A percentile compares a stretch with the other conserved stretches of the same genome.
These are phyloP conservation scores for Aspergillus amoenus DNA, from an alignment of 2,329 filamentous ascomycete species.

Conservation along the genomic window DNA sequence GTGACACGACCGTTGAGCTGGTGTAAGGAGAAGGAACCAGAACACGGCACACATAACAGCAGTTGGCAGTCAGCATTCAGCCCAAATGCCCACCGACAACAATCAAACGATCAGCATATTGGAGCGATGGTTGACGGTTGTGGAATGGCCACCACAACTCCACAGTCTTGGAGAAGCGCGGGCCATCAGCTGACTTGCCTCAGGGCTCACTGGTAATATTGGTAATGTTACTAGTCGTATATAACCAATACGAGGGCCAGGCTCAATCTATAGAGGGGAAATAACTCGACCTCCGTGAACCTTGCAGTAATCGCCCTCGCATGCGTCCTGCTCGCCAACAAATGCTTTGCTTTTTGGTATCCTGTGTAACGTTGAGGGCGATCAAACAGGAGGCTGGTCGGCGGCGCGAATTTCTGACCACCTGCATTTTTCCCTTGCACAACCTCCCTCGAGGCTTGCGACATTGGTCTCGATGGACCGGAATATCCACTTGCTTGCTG, in stretches of 20 bases:
- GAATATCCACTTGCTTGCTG: not conserved
- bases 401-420: not conserved
- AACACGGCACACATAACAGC: not conserved
- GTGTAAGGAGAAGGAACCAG: not conserved
- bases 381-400: not conserved
- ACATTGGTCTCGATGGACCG: not conserved
- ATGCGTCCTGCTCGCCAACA: constrained; percentile 4
- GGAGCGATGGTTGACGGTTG: not conserved
- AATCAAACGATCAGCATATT: not conserved
- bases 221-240: constrained; percentile 3
- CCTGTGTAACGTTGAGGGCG: not conserved
- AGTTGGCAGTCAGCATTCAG: not conserved
- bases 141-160: too few species aligned
- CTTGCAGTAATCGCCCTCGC: constrained; percentile 13
- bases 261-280: not conserved
- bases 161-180: not conserved
- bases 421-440: not conserved
- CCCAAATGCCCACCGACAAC: too few species aligned
- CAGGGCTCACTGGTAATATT: not conserved
- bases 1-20: not conserved
- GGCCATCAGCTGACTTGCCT: not conserved
- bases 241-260: not conserved
- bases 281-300: not conserved
- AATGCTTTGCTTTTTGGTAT: not conserved
- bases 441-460: not conserved